Percentiles rank a stretch among this genome's conserved stretches.
Conservation (phyloP, 805 yeast species). For the Wickerhamomyces kurtzmanii region DNA sequence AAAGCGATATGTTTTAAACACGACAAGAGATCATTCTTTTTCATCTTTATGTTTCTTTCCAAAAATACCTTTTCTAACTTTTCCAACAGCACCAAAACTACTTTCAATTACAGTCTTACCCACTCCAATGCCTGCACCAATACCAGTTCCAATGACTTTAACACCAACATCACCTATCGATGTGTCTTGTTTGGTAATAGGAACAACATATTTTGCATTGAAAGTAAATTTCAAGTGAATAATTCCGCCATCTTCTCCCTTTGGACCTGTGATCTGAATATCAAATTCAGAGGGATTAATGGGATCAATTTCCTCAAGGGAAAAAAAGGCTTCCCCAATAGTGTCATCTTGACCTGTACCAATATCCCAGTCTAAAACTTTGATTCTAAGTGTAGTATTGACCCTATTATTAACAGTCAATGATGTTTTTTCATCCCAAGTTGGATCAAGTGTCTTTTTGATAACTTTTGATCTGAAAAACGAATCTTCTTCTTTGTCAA, state of each 20-base stretch:
- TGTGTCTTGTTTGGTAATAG: slow-evolving; percentile 25
- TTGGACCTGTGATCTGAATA: slow-evolving; percentile 34
- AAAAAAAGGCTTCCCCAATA: slow-evolving; percentile 56
- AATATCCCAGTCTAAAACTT: slow-evolving; percentile 85
- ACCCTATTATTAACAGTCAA: slow-evolving; percentile 52
- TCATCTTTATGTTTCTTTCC: slow-evolving; percentile 14
- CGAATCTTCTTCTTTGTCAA: slow-evolving; percentile 49
- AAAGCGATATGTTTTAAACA: too few relatives aligned
- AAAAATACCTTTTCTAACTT: slow-evolving; percentile 28
- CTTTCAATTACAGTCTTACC: slow-evolving; percentile 33
- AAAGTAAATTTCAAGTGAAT: slow-evolving; percentile 51
- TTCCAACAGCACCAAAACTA: slow-evolving; percentile 32
- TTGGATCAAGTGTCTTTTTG: slow-evolving; percentile 87
- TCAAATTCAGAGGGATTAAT: slow-evolving; percentile 38
- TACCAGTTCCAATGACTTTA: slow-evolving; percentile 40
- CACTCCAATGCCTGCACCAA: slow-evolving; percentile 33
- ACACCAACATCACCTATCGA: slow-evolving; percentile 39
- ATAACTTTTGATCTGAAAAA: slow-evolving; percentile 68
- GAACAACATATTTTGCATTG: slow-evolving; percentile 59
- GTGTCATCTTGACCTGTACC: slow-evolving; percentile 81
- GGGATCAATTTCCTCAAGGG: slow-evolving; percentile 54
- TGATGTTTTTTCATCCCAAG: slow-evolving; percentile 65
- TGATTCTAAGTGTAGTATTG: slow-evolving; percentile 46
- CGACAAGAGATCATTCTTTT: too few relatives aligned
- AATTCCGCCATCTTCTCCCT: slow-evolving; percentile 45